These are phyloP conservation scores for Coccomyxa sp. DNA, from an alignment of 139 green algal genomes.

Conservation along the genomic window DNA sequence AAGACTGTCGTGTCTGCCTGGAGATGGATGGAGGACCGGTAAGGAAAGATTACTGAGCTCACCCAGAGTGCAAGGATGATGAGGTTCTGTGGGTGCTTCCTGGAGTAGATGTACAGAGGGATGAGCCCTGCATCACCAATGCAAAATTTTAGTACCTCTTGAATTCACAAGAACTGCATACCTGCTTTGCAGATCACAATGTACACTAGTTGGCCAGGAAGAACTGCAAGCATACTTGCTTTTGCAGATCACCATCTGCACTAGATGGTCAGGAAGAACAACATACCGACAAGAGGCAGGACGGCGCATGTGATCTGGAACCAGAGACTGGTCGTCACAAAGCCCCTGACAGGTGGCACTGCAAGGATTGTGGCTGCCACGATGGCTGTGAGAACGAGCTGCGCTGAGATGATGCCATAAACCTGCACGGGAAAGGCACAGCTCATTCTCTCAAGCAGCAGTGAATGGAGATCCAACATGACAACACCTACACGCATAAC, in stretches of 20 bases:
- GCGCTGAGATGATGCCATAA: slow-evolving; percentile 50
- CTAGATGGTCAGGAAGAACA: too few relatives aligned
- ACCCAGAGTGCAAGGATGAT: slow-evolving; percentile 50
- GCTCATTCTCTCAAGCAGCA: background rate
- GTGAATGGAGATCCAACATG: background rate
- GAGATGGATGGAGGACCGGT: too few relatives aligned
- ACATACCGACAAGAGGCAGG: slow-evolving; percentile 24
- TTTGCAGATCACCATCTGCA: too few relatives aligned
- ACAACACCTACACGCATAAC: background rate
- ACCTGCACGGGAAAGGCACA: slow-evolving; percentile 23
- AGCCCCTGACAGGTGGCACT: slow-evolving; percentile 14
- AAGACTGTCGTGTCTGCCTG: too few relatives aligned
- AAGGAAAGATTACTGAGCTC: background rate
- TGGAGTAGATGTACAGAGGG: slow-evolving; percentile 46
- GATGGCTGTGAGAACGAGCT: slow-evolving; percentile 45
- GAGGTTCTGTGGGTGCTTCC: slow-evolving; percentile 60
- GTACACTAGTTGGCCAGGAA: too few relatives aligned
- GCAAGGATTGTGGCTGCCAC: slow-evolving; percentile 9
- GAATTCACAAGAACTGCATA: too few relatives aligned
- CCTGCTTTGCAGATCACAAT: too few relatives aligned
- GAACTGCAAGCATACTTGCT: too few relatives aligned
- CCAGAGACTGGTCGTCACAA: slow-evolving; percentile 17
- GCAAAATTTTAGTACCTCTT: background rate
- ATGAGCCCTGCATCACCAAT: slow-evolving; percentile 16
- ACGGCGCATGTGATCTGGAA: slow-evolving; percentile 28